Conservation (phyloP, 148 eudicot species). For the Amaranthus palmeri region DNA sequence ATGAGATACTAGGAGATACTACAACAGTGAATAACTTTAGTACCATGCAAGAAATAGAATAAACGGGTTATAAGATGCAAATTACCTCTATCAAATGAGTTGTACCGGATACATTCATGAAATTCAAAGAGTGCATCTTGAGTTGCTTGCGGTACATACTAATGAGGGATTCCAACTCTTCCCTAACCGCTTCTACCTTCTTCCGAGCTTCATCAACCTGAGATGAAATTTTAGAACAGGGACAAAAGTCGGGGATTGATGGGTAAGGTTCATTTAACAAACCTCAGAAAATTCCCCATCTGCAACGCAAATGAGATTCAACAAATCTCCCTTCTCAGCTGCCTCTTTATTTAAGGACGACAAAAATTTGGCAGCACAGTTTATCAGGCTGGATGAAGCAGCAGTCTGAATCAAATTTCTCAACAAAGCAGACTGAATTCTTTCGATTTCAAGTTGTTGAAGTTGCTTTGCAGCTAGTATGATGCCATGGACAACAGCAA, state of each 20-base stretch:
- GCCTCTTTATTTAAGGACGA: slow-evolving; percentile 81
- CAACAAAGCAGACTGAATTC: slow-evolving; percentile 55
- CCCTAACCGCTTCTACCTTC: slow-evolving; percentile 53
- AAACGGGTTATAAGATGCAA: neutral
- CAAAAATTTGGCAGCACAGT: slow-evolving; percentile 55
- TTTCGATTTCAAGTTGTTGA: slow-evolving; percentile 52
- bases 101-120: slow-evolving; percentile 63
- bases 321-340: slow-evolving; percentile 61
- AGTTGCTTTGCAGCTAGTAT: slow-evolving; percentile 74
- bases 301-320: slow-evolving; percentile 50
- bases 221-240: slow-evolving; percentile 1
- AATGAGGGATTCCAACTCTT: slow-evolving; percentile 61
- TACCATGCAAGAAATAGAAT: neutral
- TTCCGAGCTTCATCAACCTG: slow-evolving; percentile 59
- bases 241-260: neutral
- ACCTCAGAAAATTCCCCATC: slow-evolving; percentile 76
- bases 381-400: slow-evolving; percentile 59
- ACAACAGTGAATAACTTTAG: too few species aligned
- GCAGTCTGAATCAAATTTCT: slow-evolving; percentile 65
- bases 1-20: too few species aligned
- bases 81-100: slow-evolving; percentile 90
- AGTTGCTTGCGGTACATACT: slow-evolving; percentile 65
- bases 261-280: slow-evolving; percentile 10
- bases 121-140: slow-evolving; percentile 53
- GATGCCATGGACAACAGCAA: slow-evolving; percentile 73